phyloP scores from a whole-genome alignment of 176 grass and related monocot species.

The Otatea glauca region DNA sequence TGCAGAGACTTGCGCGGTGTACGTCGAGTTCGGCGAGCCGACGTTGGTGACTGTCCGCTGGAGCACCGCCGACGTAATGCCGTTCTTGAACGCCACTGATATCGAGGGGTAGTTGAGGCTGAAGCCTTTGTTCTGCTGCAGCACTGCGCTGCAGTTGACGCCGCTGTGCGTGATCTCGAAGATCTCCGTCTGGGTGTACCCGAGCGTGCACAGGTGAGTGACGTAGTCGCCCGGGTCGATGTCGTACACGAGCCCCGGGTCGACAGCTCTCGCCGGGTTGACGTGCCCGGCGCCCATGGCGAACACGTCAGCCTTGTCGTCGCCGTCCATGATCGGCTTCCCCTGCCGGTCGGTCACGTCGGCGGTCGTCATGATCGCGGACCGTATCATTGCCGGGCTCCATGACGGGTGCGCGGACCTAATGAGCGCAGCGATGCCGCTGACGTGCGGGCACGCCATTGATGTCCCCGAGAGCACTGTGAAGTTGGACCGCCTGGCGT shows the following conservation, averaged over 20 bases:
- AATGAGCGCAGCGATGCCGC: conserved; percentile 75
- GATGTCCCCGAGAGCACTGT: conserved; percentile 88
- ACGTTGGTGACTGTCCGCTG: conserved; percentile 73
- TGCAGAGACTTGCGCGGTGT: conserved; percentile 52
- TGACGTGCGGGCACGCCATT: conserved; percentile 87
- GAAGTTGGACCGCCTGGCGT: conserved; percentile 71
- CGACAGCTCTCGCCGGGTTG: conserved; percentile 63
- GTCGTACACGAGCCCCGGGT: conserved; percentile 83
- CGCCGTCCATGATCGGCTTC: conserved; percentile 72
- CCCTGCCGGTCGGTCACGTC: conserved; percentile 63
- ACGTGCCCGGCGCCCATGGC: conserved; percentile 74
- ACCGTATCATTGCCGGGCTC: conserved; percentile 72
- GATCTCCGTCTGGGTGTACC: conserved; percentile 69
- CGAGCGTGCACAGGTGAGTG: conserved; percentile 77
- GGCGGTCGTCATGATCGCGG: conserved; percentile 85
- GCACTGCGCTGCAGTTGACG: conserved; percentile 58
- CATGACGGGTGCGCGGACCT: conserved; percentile 60
- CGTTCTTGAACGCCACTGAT: conserved; percentile 56
- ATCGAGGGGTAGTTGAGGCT: conserved; percentile 94
- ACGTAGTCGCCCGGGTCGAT: conserved; percentile 68
- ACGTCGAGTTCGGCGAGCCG: conserved; percentile 61
- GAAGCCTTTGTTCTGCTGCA: conserved; percentile 43
- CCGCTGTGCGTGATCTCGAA: conserved; percentile 80
- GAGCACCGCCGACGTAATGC: conserved; percentile 37
- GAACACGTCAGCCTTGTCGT: conserved; percentile 50